Evolutionary conservation across 2,329 filamentous ascomycete species (phyloP).

Genomic region (Xylaria sp.): DNA sequence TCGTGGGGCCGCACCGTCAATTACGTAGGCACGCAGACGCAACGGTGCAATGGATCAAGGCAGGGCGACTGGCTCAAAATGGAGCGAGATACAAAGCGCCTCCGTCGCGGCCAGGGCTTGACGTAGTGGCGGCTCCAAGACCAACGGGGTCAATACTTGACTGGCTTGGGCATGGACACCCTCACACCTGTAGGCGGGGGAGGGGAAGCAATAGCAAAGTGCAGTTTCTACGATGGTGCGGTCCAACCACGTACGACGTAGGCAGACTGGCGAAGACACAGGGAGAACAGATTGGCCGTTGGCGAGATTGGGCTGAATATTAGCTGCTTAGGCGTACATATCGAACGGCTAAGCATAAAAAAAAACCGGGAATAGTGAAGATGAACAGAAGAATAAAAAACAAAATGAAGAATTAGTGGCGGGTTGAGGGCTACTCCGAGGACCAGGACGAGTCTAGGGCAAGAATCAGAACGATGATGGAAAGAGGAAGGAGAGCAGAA

Average conservation of each 20-base stretch:
- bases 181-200: slow-evolving; percentile 19
- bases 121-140: slow-evolving; percentile 26
- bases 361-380: neutral
- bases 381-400: neutral
- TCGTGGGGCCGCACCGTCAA: slow-evolving; percentile 21
- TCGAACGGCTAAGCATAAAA: slow-evolving; percentile 1
- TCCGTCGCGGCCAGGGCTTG: slow-evolving; percentile 32
- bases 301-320: slow-evolving; percentile 34
- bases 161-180: slow-evolving; percentile 16
- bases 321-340: slow-evolving; percentile 29
- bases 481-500: slow-evolving; percentile 11
- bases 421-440: neutral
- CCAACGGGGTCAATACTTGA: slow-evolving; percentile 26
- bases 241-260: slow-evolving; percentile 16
- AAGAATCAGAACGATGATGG: slow-evolving; percentile 16
- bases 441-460: neutral
- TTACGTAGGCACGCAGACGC: slow-evolving; percentile 24
- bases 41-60: slow-evolving; percentile 9
- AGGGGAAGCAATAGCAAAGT: slow-evolving; percentile 23
- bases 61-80: slow-evolving; percentile 5
- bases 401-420: neutral
- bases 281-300: slow-evolving; percentile 30
- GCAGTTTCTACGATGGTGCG: slow-evolving; percentile 8
- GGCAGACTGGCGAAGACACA: slow-evolving; percentile 32
- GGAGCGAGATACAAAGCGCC: slow-evolving; percentile 12